Base-by-base conservation (phyloP, 257 asterid species). In the Gardenia jasminoides region DNA sequence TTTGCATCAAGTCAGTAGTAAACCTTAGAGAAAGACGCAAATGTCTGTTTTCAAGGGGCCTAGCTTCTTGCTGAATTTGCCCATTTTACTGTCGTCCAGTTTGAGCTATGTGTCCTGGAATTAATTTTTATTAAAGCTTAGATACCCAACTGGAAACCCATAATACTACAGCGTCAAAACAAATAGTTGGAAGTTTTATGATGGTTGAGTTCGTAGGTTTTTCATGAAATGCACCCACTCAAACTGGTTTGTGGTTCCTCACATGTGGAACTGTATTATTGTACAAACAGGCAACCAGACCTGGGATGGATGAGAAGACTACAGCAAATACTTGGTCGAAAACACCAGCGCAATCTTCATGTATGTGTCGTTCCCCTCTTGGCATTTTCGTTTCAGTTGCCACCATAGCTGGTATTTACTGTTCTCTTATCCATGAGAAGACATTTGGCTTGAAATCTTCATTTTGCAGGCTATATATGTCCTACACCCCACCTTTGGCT, bases 321-420 rank as follows among this genome's bases (percentile, higher is more conserved):
- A 83, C 93, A 96, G 82, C 97, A 96, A 83, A 96, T 96, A 80
- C 96, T 96, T 82, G 99, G 98, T 72, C 93, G 94, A 85, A 96
- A 93, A 76, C 99, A 93, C 90, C 97, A 92, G 87, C 93, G 88
- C 67, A 96, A 96, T 85, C 97, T 96, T 85, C 97, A 93, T 82
- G 99, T 93, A 89, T 46, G 93, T 72, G 73, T 76, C 64, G 44
- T 52, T 4, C 30, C 69, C 48, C 41, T 54, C 47, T 64, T 68
- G 59, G 28, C 67, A 30, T 22, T 50, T 24, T 26, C 59, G 26
- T 66, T 73, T 61, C 66, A 76, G 47, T 15, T 24, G 19, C 61
- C 39, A 46, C 58, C 24, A 70, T 67, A 16, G 41, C 13, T 76
- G 17, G 7, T 67, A 44, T 52, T 39, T 48, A 4, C 69, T 47